Conservation (phyloP, 2,329 filamentous ascomycete genomes). For the Scleromitrula shiraiana region DNA sequence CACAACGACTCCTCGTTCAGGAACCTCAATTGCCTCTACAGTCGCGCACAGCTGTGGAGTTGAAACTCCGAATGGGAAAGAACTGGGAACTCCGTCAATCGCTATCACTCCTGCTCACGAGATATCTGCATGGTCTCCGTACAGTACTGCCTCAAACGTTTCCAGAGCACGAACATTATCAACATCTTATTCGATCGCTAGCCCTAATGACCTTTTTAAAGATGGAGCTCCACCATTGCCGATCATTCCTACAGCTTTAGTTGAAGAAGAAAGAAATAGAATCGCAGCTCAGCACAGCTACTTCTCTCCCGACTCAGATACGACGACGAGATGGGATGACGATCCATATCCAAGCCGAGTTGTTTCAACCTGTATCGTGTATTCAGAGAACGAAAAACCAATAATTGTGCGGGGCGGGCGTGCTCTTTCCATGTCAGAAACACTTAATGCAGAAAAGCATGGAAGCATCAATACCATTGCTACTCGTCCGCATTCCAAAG, state of each 20-base stretch:
- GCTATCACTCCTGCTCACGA: slow-evolving; percentile 45
- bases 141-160: slow-evolving; percentile 13
- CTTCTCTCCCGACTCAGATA: slow-evolving; percentile 27
- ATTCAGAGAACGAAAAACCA: slow-evolving; percentile 58
- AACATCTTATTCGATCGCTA: slow-evolving; percentile 49
- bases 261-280: slow-evolving; percentile 22
- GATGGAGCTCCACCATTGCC: slow-evolving; percentile 52
- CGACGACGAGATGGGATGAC: slow-evolving; percentile 24
- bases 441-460: slow-evolving; percentile 14
- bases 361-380: slow-evolving; percentile 50
- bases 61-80: slow-evolving; percentile 16
- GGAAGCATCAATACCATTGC: slow-evolving; percentile 25
- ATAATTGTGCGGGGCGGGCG: slow-evolving; percentile 33
- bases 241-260: slow-evolving; percentile 37
- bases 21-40: slow-evolving; percentile 21
- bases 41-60: slow-evolving; percentile 20
- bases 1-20: slow-evolving; percentile 43
- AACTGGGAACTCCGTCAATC: slow-evolving; percentile 39
- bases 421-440: slow-evolving; percentile 29
- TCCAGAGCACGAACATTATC: slow-evolving; percentile 16
- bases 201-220: slow-evolving; percentile 30
- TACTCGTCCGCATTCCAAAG: slow-evolving; percentile 46
- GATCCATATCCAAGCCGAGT: slow-evolving; percentile 22
- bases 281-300: slow-evolving; percentile 24
- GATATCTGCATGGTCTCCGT: slow-evolving; percentile 25